Percentiles rank a stretch among this genome's conserved stretches.
Conservation (phyloP, 75 land plant genomes). For the Cupressus sempervirens region DNA sequence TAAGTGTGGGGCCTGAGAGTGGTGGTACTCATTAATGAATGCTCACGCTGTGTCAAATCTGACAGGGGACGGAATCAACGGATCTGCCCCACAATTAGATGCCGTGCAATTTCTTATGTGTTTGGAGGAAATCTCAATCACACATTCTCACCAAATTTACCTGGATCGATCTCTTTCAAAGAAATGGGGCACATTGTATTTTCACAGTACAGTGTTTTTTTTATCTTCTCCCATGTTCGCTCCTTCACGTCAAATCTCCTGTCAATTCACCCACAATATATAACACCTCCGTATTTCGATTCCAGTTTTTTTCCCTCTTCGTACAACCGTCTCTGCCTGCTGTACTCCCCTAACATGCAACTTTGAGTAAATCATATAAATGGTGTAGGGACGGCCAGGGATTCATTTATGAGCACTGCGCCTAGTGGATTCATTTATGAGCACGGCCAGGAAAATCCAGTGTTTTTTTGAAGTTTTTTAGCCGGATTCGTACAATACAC, state of each 20-base stretch:
- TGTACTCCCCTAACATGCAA: not conserved
- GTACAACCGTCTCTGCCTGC: not conserved
- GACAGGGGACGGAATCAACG: not conserved
- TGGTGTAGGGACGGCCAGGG: not conserved
- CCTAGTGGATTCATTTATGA: no score
- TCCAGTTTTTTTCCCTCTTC: not conserved
- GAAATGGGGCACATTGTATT: no score
- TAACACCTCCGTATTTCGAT: not conserved
- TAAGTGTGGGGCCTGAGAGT: not conserved
- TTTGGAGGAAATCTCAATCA: not conserved
- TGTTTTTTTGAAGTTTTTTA: no score
- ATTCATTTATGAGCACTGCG: no score
- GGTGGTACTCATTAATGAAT: not conserved
- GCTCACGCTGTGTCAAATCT: not conserved
- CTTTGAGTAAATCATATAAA: not conserved
- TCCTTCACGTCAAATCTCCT: not conserved
- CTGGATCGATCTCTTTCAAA: not conserved
- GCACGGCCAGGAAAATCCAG: no score
- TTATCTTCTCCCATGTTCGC: not conserved
- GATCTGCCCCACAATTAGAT: not conserved
- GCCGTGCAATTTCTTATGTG: not conserved
- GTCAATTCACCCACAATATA: not conserved
- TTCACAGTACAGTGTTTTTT: not conserved
- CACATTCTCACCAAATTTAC: not conserved
- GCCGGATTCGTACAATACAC: no score